Base-by-base conservation (phyloP, 345 rosid genomes). In the Arabis alpina region DNA sequence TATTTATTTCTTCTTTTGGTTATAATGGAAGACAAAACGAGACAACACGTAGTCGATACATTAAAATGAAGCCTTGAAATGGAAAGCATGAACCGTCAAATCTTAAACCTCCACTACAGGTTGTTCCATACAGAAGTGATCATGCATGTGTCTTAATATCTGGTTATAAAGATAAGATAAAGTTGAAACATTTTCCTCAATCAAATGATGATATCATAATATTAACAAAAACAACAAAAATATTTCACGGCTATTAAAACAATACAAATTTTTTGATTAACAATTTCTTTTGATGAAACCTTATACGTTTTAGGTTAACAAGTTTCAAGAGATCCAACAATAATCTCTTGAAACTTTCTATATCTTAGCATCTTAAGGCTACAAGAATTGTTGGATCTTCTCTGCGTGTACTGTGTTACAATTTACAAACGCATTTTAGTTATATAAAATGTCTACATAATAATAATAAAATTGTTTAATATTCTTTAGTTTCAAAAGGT, bases 71-170 rank as follows among this genome's bases (percentile, higher is more conserved):
- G 68, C 53, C 45, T 56, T 64, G 27, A 56, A 64, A 54, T 63
- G 76, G 64, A 63, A 73, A 73, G 52, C 53, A 64, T 64, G 59
- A 73, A 73, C 25, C 16, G 15, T 73, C 71, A 56, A 55, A 64
- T 64, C 58, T 48, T 53, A 41, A 64, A 48, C 64, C 66, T 52
- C 69, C 76, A 64, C 71, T 64, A 56, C 16, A 39, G 1, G 27
- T 72, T 72, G 32, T 72, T 45, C 70, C 71, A 54, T 12, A 41
- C 5, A 44, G 3, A 51, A 28, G 19, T 19, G 5, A 5, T 16
- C 39, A 8, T 3, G 30, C 39, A 36, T 36, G 10, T 14, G 23
- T 54, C 51, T 41, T 12, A 37, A 30, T 54, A 36, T 28, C 16
- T 48, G 43, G 50, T 41, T n/a, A n/a, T 34, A 8, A 30, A 61